phyloP scores from a whole-genome alignment of 176 grass and related monocot genomes.

The Rhipidocladum racemiflorum region DNA sequence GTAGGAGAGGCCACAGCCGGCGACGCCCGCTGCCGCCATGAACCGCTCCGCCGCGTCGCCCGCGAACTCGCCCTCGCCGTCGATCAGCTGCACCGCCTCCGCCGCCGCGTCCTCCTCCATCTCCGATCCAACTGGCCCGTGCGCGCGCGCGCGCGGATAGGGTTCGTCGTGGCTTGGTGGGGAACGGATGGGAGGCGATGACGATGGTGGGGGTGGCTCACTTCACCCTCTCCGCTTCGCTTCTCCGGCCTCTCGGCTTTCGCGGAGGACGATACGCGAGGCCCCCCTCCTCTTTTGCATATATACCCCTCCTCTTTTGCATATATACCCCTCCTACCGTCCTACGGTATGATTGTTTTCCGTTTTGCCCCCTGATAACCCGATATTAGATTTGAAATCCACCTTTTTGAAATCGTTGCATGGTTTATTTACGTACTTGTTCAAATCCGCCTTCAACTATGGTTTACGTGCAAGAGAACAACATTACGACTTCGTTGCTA shows the following conservation, averaged over 20 bases:
- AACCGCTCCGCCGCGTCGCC: conserved; percentile 45
- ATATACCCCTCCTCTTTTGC: conserved; percentile 25
- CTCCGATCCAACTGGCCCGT: not conserved
- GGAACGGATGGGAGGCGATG: not conserved
- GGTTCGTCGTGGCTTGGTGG: not conserved
- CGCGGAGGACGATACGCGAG: conserved; percentile 38
- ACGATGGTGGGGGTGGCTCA: not conserved
- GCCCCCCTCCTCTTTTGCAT: not conserved
- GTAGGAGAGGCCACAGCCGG: conserved; percentile 57
- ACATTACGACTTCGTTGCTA: not conserved
- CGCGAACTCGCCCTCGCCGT: conserved; percentile 57
- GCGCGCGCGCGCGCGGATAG: not conserved
- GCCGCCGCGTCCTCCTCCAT: conserved; percentile 21
- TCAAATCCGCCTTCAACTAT: not conserved
- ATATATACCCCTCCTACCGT: conserved; percentile 16
- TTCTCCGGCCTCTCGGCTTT: conserved; percentile 42
- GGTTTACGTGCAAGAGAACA: not conserved
- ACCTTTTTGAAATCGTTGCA: not conserved
- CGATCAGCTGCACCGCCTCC: conserved; percentile 55
- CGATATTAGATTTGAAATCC: not conserved
- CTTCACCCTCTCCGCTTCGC: not conserved
- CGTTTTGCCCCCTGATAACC: not conserved
- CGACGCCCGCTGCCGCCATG: conserved; percentile 47
- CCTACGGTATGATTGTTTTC: too few species aligned
- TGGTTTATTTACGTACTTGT: not conserved